Base-by-base conservation (phyloP, 805 yeast species). In the Ogataea polymorpha region DNA sequence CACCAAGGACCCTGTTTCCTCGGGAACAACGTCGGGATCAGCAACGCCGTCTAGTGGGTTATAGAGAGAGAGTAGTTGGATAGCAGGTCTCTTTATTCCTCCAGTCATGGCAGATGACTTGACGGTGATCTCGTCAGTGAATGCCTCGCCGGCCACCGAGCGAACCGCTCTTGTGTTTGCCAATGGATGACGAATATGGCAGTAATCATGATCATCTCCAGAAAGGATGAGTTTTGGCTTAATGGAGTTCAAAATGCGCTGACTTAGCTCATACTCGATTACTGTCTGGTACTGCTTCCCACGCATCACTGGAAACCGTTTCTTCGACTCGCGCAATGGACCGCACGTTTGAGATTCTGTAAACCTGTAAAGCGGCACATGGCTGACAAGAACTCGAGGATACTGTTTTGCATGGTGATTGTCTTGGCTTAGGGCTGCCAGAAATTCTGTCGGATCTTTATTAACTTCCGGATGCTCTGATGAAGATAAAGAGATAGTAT, bases 161-260 rank as follows among this genome's bases (percentile, higher is more conserved):
- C 23, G 21, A 14, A 28, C 42, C 5, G 32, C 44, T 6, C 25
- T 36, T 2, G 26, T 12, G 25, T 41, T 42, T 2, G 23, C 41
- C 26, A 50, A 65, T 4, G 51, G 42, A 58, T 91, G 97, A 15
- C 66, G 64, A 23, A 83, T 73, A 49, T 85, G 87, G 62, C 99
- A 93, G 51, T 86, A 89, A 61, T 93, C 99, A 63, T 93, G 99
- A 59, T 93, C 98, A 60, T 93, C 99, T 2, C 98, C 99, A 9
- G 93, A 79, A 53, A 90, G 84, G 3, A 86, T 71, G n/a, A 80
- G 61, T 13, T 70, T 71, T 0, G 99, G 99, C 33, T 72, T 66
- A 3, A 90, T 55, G 5, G 62, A 65, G 2, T 66, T 47, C 37
- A 93, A 65, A 9, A 93, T 71, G 15, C 75, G 71, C 29, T 75